Evolutionary conservation across 306 rosid species (phyloP).

Genomic region (Prunus padus): DNA sequence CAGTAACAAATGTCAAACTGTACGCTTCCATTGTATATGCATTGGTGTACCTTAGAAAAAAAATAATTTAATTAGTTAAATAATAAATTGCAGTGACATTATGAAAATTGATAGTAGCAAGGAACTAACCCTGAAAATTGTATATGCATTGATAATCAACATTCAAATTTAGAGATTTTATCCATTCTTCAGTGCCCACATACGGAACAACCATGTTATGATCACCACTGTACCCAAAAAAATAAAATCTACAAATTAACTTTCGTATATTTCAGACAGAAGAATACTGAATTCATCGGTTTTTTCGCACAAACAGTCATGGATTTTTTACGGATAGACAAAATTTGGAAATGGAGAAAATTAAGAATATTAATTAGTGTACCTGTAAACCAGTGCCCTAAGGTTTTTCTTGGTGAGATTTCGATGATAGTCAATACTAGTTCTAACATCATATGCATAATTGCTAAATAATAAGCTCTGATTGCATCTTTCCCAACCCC

Average conservation of each 20-base stretch:
- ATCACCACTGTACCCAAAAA: constrained; percentile 5
- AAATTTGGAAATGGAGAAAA: too few species aligned
- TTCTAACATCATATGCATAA: not conserved
- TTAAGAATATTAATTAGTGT: too few species aligned
- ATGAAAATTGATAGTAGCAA: not conserved
- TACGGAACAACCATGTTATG: constrained; percentile 23
- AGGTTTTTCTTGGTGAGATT: not conserved
- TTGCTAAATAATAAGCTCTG: not conserved
- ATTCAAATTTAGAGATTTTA: constrained; percentile 8
- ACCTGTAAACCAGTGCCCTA: not conserved
- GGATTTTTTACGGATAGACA: too few species aligned
- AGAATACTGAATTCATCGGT: too few species aligned
- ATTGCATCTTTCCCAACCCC: constrained; percentile 30
- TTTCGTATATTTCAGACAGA: too few species aligned
- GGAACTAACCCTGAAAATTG: not conserved
- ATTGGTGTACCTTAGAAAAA: not conserved
- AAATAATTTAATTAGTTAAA: not conserved
- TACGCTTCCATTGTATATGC: not conserved
- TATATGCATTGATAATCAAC: constrained; percentile 3
- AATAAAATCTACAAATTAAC: too few species aligned
- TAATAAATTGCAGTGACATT: not conserved
- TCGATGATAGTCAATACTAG: constrained; percentile 14
- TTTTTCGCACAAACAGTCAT: too few species aligned
- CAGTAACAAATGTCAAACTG: constrained; percentile 11
- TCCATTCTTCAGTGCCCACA: constrained; percentile 10